Evolutionary conservation across 805 yeast species (phyloP), one percentile per base, ranked within the genome.

Genomic region (Cyberlindnera euphorbiiphila): DNA sequence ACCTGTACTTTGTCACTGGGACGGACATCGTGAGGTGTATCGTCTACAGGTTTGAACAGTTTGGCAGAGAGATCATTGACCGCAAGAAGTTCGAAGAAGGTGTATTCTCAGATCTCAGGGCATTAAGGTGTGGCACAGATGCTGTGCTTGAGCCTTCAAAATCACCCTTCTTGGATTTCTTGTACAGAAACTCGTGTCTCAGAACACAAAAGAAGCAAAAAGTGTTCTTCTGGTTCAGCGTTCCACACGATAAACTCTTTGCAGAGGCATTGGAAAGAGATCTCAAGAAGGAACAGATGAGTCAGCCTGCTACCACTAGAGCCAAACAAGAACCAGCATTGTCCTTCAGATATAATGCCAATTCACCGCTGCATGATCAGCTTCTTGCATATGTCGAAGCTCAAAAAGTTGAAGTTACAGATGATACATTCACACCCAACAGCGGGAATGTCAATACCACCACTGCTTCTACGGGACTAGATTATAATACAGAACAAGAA

Each of bases 81-180:
- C 70, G 95, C 50, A 89, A 93, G 63, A 91, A 93, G 64, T 91
- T 91, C 57, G 98, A 91, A 65, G 98, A 91, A 64, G 97, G 98
- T 15, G 80, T 91, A 19, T 91, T 93, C 51, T 83, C 95, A 7
- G 98, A 93, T 59, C 65, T 91, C 46, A 74, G 98, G 49, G 78
- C 84, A 45, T 68, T 93, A 43, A 91, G 89, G 62, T 76, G 87
- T 57, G 95, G 93, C 16, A 71, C 78, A 5, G 91, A 87, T 65
- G 96, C 98, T 11, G 73, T 86, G 5, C 66, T 91, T 41, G 98
- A 91, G 58, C 77, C 76, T 32, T 96, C 98, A 12, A 78, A 85
- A 56, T 85, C 95, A 0, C 80, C 78, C 24, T 88, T 91, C 57
- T 68, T 91, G 42, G 84, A 82, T 45, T 88, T 91, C 53, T 66